phyloP scores from a whole-genome alignment of 2,329 filamentous ascomycete genomes.

The Ascochyta clinopodiicola region DNA sequence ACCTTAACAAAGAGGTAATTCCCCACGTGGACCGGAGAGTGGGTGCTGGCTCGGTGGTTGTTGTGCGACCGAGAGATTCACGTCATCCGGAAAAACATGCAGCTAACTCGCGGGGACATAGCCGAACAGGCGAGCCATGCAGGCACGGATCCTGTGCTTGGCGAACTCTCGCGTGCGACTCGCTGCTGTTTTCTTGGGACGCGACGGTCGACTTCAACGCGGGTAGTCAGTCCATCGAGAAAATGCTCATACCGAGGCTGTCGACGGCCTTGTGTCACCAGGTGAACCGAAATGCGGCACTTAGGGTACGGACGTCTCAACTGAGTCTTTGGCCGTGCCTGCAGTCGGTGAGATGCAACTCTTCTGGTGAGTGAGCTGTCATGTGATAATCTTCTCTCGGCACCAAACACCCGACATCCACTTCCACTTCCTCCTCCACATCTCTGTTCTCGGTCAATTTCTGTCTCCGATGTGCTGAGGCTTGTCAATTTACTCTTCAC shows the following conservation, averaged over 20 bases:
- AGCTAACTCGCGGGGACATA: slow-evolving; percentile 20
- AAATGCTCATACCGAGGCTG: slow-evolving; percentile 34
- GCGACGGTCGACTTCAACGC: slow-evolving; percentile 20
- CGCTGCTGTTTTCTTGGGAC: slow-evolving; percentile 14
- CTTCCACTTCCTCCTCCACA: neutral
- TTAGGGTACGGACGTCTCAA: slow-evolving; percentile 15
- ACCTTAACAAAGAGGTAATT: slow-evolving; percentile 17
- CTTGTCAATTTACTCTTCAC: no score
- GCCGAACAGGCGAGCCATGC: slow-evolving; percentile 19
- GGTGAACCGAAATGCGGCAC: slow-evolving; percentile 11
- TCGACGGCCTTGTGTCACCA: slow-evolving; percentile 33
- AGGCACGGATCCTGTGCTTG: slow-evolving; percentile 26
- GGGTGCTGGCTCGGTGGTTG: slow-evolving; percentile 26
- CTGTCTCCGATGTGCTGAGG: slow-evolving; percentile 5
- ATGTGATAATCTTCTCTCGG: slow-evolving; percentile 35
- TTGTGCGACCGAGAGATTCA: slow-evolving; percentile 32
- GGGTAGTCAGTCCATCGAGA: slow-evolving; percentile 11
- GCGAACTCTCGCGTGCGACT: slow-evolving; percentile 23
- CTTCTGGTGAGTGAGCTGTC: slow-evolving; percentile 42
- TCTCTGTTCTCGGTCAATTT: slow-evolving; percentile 4
- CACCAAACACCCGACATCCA: neutral
- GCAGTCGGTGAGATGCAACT: slow-evolving; percentile 34
- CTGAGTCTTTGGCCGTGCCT: slow-evolving; percentile 22
- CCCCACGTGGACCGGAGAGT: slow-evolving; percentile 4
- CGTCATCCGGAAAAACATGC: slow-evolving; percentile 37